Evolutionary conservation across 2,329 filamentous ascomycete species (phyloP), one percentile per base, ranked within the genome.

Genomic region (Pseudogymnoascus sp.): DNA sequence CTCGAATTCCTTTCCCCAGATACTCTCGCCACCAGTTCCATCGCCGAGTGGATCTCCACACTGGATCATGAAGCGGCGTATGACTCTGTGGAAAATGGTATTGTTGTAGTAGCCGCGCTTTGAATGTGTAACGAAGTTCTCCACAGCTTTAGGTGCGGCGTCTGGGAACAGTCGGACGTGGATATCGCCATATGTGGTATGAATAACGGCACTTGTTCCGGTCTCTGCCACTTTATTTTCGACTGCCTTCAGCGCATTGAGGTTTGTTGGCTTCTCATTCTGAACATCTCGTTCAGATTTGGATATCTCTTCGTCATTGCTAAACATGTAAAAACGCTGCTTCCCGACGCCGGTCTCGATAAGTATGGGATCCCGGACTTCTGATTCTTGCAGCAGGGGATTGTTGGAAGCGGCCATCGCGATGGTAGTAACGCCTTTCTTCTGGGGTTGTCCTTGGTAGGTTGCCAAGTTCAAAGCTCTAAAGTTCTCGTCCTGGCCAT

Each of bases 51-150:
- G 91, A 72, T 96, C 92, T 60, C 92, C 92, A 62, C 82, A 79
- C 72, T 92, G 91, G 65, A 99, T 96, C 95, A 99, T 99, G 78
- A 99, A 99, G 72, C 97, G 97, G 65, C 90, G 86, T 69, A 99
- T 99, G 5, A 99, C 89, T 35, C 94, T 88, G 76, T 99, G 94
- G 81, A 99, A 99, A 69, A 97, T 93, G 35, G 93, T 92, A 76
- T 91, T 91, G 78, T 99, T 97, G 79, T 99, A 99, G 75, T 99
- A 99, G 1, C 91, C 91, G 64, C 87, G 88, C 70, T 88, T 89
- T 2, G 91, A 85, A 71, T 97, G 94, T 0, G 91, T 95, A 63
- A 95, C 90, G 73, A 99, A 99, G 75, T 99, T 99, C 77, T 99
- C 94, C 3, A 99, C 93, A 0, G 95, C 87, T 74, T 93, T 95